Percentiles rank a stretch among this genome's conserved stretches.
phyloP scores from a whole-genome alignment of 805 yeast species.

The Starmerella ratchasimensis region DNA sequence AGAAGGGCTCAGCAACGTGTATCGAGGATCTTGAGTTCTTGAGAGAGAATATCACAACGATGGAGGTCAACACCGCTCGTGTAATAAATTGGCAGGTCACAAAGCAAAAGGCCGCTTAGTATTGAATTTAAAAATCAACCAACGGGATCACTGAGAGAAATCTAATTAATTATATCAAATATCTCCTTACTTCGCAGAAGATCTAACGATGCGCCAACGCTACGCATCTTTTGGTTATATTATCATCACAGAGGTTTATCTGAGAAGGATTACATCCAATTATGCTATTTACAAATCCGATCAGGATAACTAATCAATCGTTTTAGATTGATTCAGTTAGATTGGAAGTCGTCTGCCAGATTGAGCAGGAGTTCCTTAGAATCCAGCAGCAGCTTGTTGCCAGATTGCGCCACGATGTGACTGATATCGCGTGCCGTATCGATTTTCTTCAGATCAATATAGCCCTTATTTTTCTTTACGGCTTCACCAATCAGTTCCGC shows the following conservation, averaged over 20 bases:
- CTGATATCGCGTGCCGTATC: conserved; percentile 98
- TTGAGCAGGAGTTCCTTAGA: conserved; percentile 83
- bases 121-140: no score
- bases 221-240: no score
- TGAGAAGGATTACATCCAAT: no score
- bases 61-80: conserved; percentile 95
- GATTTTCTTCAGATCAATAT: conserved; percentile 89
- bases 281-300: no score
- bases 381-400: conserved; percentile 82
- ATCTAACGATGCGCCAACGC: no score
- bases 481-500: conserved; percentile 99
- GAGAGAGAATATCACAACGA: conserved; percentile 83
- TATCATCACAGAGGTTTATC: no score
- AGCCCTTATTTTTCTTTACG: conserved; percentile 87
- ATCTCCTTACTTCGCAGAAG: no score
- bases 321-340: conserved; percentile 8
- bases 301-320: no score
- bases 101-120: conserved; percentile 18
- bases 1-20: conserved; percentile 43
- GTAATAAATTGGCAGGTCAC: conserved; percentile 30
- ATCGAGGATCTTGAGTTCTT: conserved; percentile 75
- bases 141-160: no score
- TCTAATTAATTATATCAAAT: no score
- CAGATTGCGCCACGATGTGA: conserved; percentile 64
- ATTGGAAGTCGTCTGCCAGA: conserved; percentile 52